Percentiles rank a stretch among this genome's conserved stretches.
phyloP scores from a whole-genome alignment of 1,139 yeast species.

The Kazachstania sp. region DNA sequence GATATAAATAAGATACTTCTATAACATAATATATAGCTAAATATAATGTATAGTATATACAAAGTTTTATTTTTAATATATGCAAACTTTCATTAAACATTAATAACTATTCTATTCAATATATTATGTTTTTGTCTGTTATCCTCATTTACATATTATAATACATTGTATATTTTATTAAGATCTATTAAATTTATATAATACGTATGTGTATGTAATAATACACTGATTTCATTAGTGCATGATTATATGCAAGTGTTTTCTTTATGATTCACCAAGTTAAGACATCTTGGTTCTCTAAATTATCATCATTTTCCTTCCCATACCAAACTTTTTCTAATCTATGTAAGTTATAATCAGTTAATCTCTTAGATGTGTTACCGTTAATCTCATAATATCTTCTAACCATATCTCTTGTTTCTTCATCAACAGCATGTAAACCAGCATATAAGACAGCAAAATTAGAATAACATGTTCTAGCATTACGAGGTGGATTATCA shows the following conservation, averaged over 20 bases:
- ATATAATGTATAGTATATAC: constrained; percentile 1
- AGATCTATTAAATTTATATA: background rate
- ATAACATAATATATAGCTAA: background rate
- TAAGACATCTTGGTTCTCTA: constrained; percentile 29
- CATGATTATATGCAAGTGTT: too few species aligned
- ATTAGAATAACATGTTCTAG: constrained; percentile 40
- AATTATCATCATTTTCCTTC: constrained; percentile 19
- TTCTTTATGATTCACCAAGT: constrained; percentile 22
- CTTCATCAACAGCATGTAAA: constrained; percentile 39
- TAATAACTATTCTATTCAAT: background rate
- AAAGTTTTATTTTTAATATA: constrained; percentile 2
- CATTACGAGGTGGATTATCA: constrained; percentile 29
- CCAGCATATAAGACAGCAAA: constrained; percentile 63
- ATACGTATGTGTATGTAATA: background rate
- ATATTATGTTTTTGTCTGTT: background rate
- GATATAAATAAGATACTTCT: background rate
- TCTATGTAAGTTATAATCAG: constrained; percentile 29
- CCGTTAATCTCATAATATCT: constrained; percentile 30
- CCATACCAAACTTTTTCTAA: constrained; percentile 31
- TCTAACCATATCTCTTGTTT: constrained; percentile 39
- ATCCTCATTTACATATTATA: background rate
- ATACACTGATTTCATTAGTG: too few species aligned
- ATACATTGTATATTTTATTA: background rate
- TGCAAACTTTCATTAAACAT: background rate
- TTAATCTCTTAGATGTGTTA: constrained; percentile 25